A percentile compares a stretch with the other conserved stretches of the same genome.
These are phyloP conservation scores for Ammopiptanthus mongolicus DNA, from an alignment of 306 rosid genomes.

Conservation along the genomic window DNA sequence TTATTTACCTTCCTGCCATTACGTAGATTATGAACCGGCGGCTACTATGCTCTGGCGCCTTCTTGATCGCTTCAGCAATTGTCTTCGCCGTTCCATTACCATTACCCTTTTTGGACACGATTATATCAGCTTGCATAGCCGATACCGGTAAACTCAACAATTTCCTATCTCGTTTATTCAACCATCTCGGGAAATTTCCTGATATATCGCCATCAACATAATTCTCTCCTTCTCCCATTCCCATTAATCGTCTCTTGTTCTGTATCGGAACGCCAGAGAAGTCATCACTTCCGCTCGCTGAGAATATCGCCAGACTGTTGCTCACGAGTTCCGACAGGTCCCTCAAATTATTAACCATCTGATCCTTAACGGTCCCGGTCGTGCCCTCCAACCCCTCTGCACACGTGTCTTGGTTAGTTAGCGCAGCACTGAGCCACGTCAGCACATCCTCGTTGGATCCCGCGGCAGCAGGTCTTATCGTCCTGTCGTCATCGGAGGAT, in stretches of 20 bases:
- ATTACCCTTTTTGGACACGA: slow-evolving; percentile 57
- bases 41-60: slow-evolving; percentile 52
- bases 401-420: slow-evolving; percentile 89
- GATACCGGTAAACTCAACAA: slow-evolving; percentile 50
- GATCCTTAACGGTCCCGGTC: slow-evolving; percentile 42
- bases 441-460: slow-evolving; percentile 48
- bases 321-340: slow-evolving; percentile 78
- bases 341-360: slow-evolving; percentile 38
- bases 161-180: slow-evolving; percentile 55
- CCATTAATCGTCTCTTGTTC: slow-evolving; percentile 57
- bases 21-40: slow-evolving; percentile 67
- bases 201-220: slow-evolving; percentile 5
- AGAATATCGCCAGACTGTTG: slow-evolving; percentile 69
- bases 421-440: slow-evolving; percentile 88
- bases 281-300: slow-evolving; percentile 36
- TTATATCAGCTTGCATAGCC: slow-evolving; percentile 65
- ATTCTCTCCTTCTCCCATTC: slow-evolving; percentile 1
- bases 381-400: slow-evolving; percentile 51
- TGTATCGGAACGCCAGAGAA: slow-evolving; percentile 76
- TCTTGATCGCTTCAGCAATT: slow-evolving; percentile 69
- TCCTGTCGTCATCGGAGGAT: background rate
- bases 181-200: slow-evolving; percentile 65
- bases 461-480: background rate
- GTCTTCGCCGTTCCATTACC: slow-evolving; percentile 61
- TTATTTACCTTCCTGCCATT: slow-evolving; percentile 85